phyloP scores from a whole-genome alignment of 2,329 filamentous ascomycete genomes.

The Teratosphaeria destructans region DNA sequence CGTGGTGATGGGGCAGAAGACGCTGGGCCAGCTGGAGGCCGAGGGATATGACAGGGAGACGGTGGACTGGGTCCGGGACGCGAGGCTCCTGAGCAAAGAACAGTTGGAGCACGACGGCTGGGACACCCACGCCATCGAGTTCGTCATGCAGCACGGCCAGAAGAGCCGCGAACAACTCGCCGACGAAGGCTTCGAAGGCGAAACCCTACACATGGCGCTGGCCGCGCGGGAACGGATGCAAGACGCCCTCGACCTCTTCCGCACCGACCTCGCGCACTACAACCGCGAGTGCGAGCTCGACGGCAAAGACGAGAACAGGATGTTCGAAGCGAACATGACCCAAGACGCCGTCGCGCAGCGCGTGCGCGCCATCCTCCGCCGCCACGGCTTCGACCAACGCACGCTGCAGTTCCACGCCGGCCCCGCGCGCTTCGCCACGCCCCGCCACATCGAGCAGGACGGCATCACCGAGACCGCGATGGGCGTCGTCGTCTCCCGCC shows the following conservation, averaged over 20 bases:
- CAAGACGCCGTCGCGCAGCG: background rate
- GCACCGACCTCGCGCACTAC: background rate
- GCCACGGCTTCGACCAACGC: constrained; percentile 2
- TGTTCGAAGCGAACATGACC: background rate
- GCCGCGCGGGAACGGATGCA: constrained; percentile 1
- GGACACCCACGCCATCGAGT: constrained; percentile 11
- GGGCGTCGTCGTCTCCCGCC: constrained; percentile 19
- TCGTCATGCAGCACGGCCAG: constrained; percentile 9
- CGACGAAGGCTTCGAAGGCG: constrained; percentile 8
- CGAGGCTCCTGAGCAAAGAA: constrained; percentile 11
- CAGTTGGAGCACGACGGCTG: constrained; percentile 19
- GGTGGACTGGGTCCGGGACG: constrained; percentile 15
- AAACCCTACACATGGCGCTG: constrained; percentile 6
- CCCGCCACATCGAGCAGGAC: constrained; percentile 16
- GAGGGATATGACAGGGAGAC: constrained; percentile 16
- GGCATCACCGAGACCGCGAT: constrained; percentile 22
- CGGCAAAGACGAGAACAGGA: background rate
- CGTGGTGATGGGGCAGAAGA: constrained; percentile 12
- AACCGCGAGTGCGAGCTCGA: background rate
- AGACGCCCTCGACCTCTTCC: constrained; percentile 2
- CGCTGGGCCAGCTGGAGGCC: constrained; percentile 7
- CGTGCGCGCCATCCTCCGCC: constrained; percentile 1
- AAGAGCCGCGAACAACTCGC: constrained; percentile 9
- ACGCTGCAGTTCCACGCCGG: constrained; percentile 9
- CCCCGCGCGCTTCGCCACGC: constrained; percentile 3